Percentiles rank a stretch among this genome's conserved stretches.
phyloP scores from a whole-genome alignment of 352 stramenopile genomes.

The Aphanomyces cochlioides region DNA sequence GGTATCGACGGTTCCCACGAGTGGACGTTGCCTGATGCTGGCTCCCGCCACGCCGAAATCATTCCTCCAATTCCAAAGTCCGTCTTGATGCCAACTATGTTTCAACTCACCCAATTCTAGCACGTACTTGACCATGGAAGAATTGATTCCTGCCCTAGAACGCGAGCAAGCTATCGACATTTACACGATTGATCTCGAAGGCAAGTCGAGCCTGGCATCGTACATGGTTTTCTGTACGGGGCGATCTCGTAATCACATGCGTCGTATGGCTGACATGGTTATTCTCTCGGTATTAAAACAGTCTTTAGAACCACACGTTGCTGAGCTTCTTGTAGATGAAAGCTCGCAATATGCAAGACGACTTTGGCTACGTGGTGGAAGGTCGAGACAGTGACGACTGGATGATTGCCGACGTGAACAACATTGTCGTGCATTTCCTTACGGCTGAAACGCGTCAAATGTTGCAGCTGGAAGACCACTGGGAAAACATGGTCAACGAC shows the following conservation, averaged over 20 bases:
- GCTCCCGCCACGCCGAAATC: slow-evolving; percentile 70
- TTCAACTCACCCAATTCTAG: slow-evolving; percentile 14
- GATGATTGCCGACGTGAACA: slow-evolving; percentile 91
- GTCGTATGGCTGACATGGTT: slow-evolving; percentile 83
- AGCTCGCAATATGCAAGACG: slow-evolving; percentile 52
- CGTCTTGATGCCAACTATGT: slow-evolving; percentile 1
- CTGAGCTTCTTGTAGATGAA: slow-evolving; percentile 43
- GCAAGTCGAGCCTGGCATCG: slow-evolving; percentile 78
- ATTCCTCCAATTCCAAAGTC: slow-evolving; percentile 55
- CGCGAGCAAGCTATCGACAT: slow-evolving; percentile 74
- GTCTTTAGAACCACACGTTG: background rate
- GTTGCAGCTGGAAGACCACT: slow-evolving; percentile 71
- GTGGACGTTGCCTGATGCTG: slow-evolving; percentile 61
- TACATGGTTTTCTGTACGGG: slow-evolving; percentile 89
- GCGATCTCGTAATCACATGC: slow-evolving; percentile 78
- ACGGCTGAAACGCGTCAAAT: slow-evolving; percentile 68
- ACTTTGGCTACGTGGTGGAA: slow-evolving; percentile 81
- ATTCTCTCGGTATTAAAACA: slow-evolving; percentile 50
- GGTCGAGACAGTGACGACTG: slow-evolving; percentile 88
- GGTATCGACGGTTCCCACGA: slow-evolving; percentile 34
- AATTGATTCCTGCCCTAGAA: slow-evolving; percentile 60
- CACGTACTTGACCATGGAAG: slow-evolving; percentile 69
- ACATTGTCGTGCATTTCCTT: slow-evolving; percentile 88
- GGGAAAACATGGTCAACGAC: slow-evolving; percentile 80
- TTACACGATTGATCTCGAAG: slow-evolving; percentile 65